phyloP scores from a whole-genome alignment of 139 green algal genomes.

The Deuterostichococcus epilithicus region DNA sequence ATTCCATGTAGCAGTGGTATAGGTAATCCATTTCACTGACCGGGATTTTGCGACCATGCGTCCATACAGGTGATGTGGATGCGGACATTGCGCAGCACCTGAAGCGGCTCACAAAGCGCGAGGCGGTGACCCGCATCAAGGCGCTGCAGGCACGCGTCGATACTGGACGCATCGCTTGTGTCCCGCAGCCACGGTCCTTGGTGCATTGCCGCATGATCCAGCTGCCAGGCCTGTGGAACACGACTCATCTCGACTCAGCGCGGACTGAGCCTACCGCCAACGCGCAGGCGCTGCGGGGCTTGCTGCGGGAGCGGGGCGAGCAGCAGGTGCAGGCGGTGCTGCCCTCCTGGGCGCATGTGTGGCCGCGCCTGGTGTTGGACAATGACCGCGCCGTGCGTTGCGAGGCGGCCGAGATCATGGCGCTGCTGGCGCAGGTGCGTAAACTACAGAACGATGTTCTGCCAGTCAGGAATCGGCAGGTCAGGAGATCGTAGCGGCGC shows the following conservation, averaged over 20 bases:
- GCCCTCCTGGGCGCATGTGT: constrained; percentile 68
- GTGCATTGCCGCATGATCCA: too few species aligned
- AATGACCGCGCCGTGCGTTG: constrained; percentile 49
- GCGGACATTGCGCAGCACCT: constrained; percentile 67
- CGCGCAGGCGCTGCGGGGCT: constrained; percentile 34
- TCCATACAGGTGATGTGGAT: constrained; percentile 42
- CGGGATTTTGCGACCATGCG: too few species aligned
- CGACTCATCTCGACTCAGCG: too few species aligned
- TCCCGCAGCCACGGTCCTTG: too few species aligned
- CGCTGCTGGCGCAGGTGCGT: constrained; percentile 25
- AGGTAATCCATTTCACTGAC: too few species aligned
- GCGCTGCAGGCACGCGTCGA: constrained; percentile 81
- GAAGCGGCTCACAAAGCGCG: constrained; percentile 69
- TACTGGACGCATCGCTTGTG: too few species aligned
- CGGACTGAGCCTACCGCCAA: too few species aligned
- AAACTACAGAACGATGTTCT: too few species aligned
- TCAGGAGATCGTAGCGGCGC: too few species aligned
- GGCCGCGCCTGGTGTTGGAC: constrained; percentile 63
- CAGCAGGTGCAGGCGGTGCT: constrained; percentile 38
- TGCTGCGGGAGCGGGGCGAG: constrained; percentile 29
- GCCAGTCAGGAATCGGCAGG: too few species aligned
- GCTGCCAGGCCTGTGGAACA: too few species aligned
- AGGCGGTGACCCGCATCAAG: constrained; percentile 80
- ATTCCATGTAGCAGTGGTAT: too few species aligned
- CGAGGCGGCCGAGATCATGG: constrained; percentile 38